phyloP scores from a whole-genome alignment of 371 early-diverging fungal genomes.

The Apophysomyces trapeziformis region DNA sequence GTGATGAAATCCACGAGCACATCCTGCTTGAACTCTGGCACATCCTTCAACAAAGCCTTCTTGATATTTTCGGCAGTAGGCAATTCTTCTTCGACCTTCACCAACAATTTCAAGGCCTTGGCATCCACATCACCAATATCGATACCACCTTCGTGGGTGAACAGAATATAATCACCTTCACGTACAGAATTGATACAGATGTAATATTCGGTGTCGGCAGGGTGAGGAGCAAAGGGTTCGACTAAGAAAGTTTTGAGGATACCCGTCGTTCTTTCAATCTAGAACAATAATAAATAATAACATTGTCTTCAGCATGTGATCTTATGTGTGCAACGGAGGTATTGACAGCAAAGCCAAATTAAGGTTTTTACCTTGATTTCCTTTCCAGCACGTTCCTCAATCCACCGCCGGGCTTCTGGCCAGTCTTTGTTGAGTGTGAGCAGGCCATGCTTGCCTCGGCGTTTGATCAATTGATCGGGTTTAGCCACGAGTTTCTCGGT shows the following conservation, averaged over 20 bases:
- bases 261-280: slow-evolving; percentile 88
- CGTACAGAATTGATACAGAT: slow-evolving; percentile 95
- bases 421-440: slow-evolving; percentile 90
- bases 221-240: slow-evolving; percentile 96
- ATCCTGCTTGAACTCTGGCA: slow-evolving; percentile 77
- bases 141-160: slow-evolving; percentile 97
- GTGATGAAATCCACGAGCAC: slow-evolving; percentile 89
- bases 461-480: slow-evolving; percentile 97
- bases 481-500: slow-evolving; percentile 90
- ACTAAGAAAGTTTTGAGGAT: slow-evolving; percentile 92
- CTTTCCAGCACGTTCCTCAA: slow-evolving; percentile 84
- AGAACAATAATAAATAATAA: slow-evolving; percentile 15
- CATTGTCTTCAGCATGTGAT: slow-evolving; percentile 10
- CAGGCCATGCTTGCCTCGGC: slow-evolving; percentile 95
- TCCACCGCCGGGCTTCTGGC: slow-evolving; percentile 88
- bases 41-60: slow-evolving; percentile 63
- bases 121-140: slow-evolving; percentile 99
- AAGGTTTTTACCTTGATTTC: slow-evolving; percentile 69
- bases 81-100: slow-evolving; percentile 72
- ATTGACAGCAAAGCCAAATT: slow-evolving; percentile 1
- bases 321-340: slow-evolving; percentile 1
- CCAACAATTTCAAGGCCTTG: slow-evolving; percentile 85
- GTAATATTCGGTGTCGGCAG: slow-evolving; percentile 92
- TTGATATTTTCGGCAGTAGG: slow-evolving; percentile 72
- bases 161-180: slow-evolving; percentile 94